Percentiles rank a stretch among this genome's conserved stretches.
phyloP scores from a whole-genome alignment of 345 rosid genomes.

The Jatropha curcas region DNA sequence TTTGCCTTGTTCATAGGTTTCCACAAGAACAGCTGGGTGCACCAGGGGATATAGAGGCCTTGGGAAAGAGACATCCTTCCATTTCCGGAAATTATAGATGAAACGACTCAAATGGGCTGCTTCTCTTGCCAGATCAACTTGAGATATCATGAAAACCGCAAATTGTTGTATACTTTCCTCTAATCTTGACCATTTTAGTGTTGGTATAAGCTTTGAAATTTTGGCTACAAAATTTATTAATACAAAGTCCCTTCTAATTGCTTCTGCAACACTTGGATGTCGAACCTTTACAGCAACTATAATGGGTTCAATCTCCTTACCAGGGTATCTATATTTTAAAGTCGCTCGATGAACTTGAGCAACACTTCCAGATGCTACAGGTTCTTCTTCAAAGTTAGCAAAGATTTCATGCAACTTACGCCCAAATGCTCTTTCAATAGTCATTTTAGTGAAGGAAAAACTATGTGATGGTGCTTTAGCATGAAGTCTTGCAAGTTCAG shows the following conservation, averaged over 20 bases:
- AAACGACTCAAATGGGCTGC: constrained; percentile 94
- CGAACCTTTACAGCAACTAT: constrained; percentile 94
- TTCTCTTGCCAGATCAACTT: constrained; percentile 98
- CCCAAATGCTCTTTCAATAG: constrained; percentile 35
- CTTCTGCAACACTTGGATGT: constrained; percentile 91
- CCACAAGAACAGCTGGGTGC: constrained; percentile 94
- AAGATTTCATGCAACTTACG: constrained; percentile 31
- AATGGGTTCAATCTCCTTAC: constrained; percentile 46
- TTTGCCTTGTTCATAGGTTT: constrained; percentile 90
- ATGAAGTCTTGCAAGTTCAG: constrained; percentile 29
- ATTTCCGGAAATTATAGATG: constrained; percentile 77
- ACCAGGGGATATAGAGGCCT: constrained; percentile 89
- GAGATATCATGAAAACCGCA: constrained; percentile 91
- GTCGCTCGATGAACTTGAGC: constrained; percentile 37
- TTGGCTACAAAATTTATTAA: constrained; percentile 72
- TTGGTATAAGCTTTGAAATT: constrained; percentile 60
- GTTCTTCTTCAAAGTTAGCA: constrained; percentile 27
- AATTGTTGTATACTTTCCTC: constrained; percentile 96
- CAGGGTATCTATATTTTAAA: constrained; percentile 26
- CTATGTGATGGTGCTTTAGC: constrained; percentile 34
- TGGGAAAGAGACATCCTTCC: constrained; percentile 96
- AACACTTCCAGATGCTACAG: constrained; percentile 36
- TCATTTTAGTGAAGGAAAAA: constrained; percentile 21
- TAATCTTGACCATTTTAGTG: constrained; percentile 85
- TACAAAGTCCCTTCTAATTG: constrained; percentile 77